Percentiles rank a stretch among this genome's conserved stretches.
Conservation (phyloP, 1,139 yeast species). For the Pichia sp. region DNA sequence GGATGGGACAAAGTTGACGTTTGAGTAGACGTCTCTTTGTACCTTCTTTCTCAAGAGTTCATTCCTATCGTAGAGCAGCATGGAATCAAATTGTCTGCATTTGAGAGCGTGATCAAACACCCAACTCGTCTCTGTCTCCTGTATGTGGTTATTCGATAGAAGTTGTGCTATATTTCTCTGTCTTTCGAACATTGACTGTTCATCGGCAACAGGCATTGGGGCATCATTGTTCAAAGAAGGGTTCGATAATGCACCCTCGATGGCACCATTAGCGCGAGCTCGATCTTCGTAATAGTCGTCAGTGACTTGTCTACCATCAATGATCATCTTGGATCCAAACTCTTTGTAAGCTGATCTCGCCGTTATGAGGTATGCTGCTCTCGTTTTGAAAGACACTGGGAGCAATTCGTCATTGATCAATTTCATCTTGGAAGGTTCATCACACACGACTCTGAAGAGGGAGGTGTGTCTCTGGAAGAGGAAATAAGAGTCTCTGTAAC, state of each 20-base stretch:
- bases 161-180: conserved; percentile 4
- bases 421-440: conserved; percentile 75
- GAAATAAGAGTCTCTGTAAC: conserved; percentile 88
- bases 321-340: conserved; percentile 81
- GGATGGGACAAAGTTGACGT: conserved; percentile 64
- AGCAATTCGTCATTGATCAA: conserved; percentile 74
- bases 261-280: conserved; percentile 63
- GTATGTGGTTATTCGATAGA: conserved; percentile 6
- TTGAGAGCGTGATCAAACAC: conserved; percentile 77
- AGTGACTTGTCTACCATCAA: conserved; percentile 69
- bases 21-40: conserved; percentile 73
- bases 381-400: conserved; percentile 86
- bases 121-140: conserved; percentile 41
- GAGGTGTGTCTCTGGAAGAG: conserved; percentile 77
- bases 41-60: conserved; percentile 49
- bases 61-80: conserved; percentile 52
- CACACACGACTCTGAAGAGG: conserved; percentile 66
- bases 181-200: too few species aligned
- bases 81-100: conserved; percentile 61
- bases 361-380: conserved; percentile 83
- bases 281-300: conserved; percentile 89
- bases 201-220: neutral
- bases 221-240: conserved; percentile 1
- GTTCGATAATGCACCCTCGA: conserved; percentile 49
- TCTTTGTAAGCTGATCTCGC: conserved; percentile 88